These are phyloP conservation scores for Cercophora newfieldiana DNA, from an alignment of 495 filamentous ascomycete genomes.

Conservation along the genomic window DNA sequence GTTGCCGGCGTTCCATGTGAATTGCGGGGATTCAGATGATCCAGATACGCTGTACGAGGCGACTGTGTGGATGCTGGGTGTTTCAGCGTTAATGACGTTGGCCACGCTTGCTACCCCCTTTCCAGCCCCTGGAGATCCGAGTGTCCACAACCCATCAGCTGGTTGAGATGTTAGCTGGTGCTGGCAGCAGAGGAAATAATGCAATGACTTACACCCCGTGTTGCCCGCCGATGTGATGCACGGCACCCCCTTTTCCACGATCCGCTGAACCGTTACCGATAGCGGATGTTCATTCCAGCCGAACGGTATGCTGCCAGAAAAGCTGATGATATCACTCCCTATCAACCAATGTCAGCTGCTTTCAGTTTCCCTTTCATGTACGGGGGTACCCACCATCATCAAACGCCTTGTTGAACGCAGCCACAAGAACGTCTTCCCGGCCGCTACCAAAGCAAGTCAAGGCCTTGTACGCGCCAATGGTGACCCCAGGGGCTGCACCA, in stretches of 20 bases:
- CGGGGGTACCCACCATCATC: no score
- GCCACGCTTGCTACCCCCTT: slow-evolving; percentile 46
- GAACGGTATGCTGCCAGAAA: slow-evolving; percentile 46
- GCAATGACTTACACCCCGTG: slow-evolving; percentile 43
- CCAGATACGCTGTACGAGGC: slow-evolving; percentile 32
- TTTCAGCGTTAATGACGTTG: slow-evolving; percentile 45
- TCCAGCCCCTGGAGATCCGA: slow-evolving; percentile 48
- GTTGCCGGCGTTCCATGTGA: slow-evolving; percentile 35
- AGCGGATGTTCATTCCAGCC: slow-evolving; percentile 53
- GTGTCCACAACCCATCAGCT: slow-evolving; percentile 3
- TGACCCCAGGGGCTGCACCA: slow-evolving; percentile 53
- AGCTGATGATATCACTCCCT: slow-evolving; percentile 55
- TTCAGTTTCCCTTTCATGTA: no score
- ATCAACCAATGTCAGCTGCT: no score
- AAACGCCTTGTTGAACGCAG: slow-evolving; percentile 50
- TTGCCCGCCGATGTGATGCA: slow-evolving; percentile 52
- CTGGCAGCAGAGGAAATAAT: slow-evolving; percentile 27
- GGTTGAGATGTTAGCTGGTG: slow-evolving; percentile 18
- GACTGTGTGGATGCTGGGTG: slow-evolving; percentile 35
- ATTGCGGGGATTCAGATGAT: slow-evolving; percentile 18
- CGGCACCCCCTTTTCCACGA: slow-evolving; percentile 50
- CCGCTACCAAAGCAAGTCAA: slow-evolving; percentile 44
- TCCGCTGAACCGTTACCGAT: slow-evolving; percentile 45
- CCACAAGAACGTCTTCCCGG: slow-evolving; percentile 47
- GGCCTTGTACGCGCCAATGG: slow-evolving; percentile 51